Evolutionary conservation across 176 grass and related monocot genomes (phyloP), one percentile per base, ranked within the genome.

Genomic region (Oryza brachyantha): DNA sequence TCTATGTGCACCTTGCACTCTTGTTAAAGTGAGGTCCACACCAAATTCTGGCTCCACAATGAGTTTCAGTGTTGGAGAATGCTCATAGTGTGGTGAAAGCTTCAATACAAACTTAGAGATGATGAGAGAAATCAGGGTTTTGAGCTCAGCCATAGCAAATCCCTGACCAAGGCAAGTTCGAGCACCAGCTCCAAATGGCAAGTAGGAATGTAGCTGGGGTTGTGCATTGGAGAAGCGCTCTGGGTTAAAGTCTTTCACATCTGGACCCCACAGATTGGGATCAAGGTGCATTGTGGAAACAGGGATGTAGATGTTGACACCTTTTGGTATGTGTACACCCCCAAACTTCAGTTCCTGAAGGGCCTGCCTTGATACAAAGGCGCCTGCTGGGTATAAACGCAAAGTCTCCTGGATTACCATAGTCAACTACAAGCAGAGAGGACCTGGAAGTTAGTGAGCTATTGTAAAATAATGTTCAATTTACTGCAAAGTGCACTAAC

Each of bases 331-430:
- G 19, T 63, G 78, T 26, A 97, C 39, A 12, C 89, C 88, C 24
- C 92, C 89, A 21, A 97, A 52, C 32, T 79, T 86, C 66, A 97
- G 66, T 27, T 94, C 89, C 70, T 83, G 77, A 34, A 97, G 92
- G 25, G 95, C 72, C 87, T 90, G 90, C 64, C 95, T 86, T 10
- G 92, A 92, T 65, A 97, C 91, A 65, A 92, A 94, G 24, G 95
- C 95, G 5, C 95, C 95, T 26, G 95, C 89, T 31, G 95, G 92
- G 73, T 97, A 97, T 69, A 97, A 50, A 43, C 95, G 73, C 73
- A 97, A 76, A 3, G 95, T 90, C 73, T 97, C 95, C 84, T 94
- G 95, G 66, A 97, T 94, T 72, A 97, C 90, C 89, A 89, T 97
- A 48, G 87, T 94, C 72, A 97, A 73, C 95, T 97, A 52, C 61